A percentile compares a stretch with the other conserved stretches of the same genome.
phyloP scores from a whole-genome alignment of 805 yeast genomes.

The Teunomyces cretensis region DNA sequence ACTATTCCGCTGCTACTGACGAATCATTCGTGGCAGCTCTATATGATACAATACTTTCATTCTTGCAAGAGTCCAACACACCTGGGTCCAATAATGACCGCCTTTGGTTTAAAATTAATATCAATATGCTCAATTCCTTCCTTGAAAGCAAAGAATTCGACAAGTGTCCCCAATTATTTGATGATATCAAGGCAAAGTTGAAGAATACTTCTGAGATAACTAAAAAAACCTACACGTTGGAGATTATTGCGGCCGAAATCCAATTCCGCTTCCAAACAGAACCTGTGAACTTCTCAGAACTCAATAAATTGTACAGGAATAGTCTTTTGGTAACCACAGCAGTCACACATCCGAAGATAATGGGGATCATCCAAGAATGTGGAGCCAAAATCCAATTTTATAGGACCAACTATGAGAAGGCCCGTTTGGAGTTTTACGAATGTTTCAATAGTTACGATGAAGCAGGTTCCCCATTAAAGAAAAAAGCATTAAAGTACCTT shows the following conservation, averaged over 20 bases:
- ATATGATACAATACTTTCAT: conserved; percentile 30
- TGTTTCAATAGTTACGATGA: conserved; percentile 46
- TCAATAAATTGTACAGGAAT: conserved; percentile 50
- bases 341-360: conserved; percentile 71
- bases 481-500: conserved; percentile 57
- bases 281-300: conserved; percentile 29
- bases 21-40: conserved; percentile 27
- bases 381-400: conserved; percentile 70
- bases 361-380: conserved; percentile 75
- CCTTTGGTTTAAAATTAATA: conserved; percentile 44
- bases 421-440: conserved; percentile 61
- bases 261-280: conserved; percentile 43
- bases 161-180: conserved; percentile 34
- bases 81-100: conserved; percentile 13
- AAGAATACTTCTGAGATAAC: conserved; percentile 43
- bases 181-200: conserved; percentile 37
- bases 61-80: conserved; percentile 14
- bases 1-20: conserved; percentile 29
- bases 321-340: conserved; percentile 49
- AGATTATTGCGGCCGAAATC: conserved; percentile 67
- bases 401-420: conserved; percentile 56
- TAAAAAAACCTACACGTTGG: conserved; percentile 51
- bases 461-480: conserved; percentile 47
- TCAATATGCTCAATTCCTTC: conserved; percentile 43
- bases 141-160: conserved; percentile 28